These are phyloP conservation scores for Terana coerulea DNA, from an alignment of 768 basidiomycete species.

Conservation along the genomic window DNA sequence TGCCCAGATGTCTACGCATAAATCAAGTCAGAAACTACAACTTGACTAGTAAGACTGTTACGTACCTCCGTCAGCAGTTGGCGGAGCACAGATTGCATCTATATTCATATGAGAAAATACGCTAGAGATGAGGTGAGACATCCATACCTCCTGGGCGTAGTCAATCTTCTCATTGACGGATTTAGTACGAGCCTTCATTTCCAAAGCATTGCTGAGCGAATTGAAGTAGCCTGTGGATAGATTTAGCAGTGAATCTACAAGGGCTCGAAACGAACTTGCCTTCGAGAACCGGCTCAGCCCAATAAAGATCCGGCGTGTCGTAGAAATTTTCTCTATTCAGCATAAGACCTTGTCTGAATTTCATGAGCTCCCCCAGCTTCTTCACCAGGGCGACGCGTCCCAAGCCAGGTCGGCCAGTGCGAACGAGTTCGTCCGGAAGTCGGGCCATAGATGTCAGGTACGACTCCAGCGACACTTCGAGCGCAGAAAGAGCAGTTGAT, in stretches of 20 bases:
- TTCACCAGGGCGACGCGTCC: slow-evolving; percentile 80
- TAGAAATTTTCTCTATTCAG: slow-evolving; percentile 86
- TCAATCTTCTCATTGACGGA: slow-evolving; percentile 91
- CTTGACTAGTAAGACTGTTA: not conserved
- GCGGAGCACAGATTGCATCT: slow-evolving; percentile 85
- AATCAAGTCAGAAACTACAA: not conserved
- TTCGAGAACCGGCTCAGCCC: slow-evolving; percentile 91
- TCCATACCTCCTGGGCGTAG: slow-evolving; percentile 73
- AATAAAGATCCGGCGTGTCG: slow-evolving; percentile 90
- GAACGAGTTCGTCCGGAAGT: slow-evolving; percentile 70
- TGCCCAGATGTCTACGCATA: slow-evolving; percentile 71
- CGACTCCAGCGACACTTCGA: slow-evolving; percentile 81
- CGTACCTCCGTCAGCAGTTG: slow-evolving; percentile 84
- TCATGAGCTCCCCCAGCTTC: slow-evolving; percentile 89
- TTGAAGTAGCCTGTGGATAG: slow-evolving; percentile 69
- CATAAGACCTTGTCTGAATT: slow-evolving; percentile 89
- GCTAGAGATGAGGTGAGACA: not conserved
- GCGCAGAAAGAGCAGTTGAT: slow-evolving; percentile 80
- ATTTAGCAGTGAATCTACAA: not conserved
- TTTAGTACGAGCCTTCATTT: slow-evolving; percentile 77
- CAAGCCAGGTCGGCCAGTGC: slow-evolving; percentile 83
- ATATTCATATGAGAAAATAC: slow-evolving; percentile 1
- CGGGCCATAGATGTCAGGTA: slow-evolving; percentile 82
- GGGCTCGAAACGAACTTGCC: slow-evolving; percentile 37
- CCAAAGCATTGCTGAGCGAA: slow-evolving; percentile 78